Conservation (phyloP, 164 flowering plant genomes). For the Annona squamosa region DNA sequence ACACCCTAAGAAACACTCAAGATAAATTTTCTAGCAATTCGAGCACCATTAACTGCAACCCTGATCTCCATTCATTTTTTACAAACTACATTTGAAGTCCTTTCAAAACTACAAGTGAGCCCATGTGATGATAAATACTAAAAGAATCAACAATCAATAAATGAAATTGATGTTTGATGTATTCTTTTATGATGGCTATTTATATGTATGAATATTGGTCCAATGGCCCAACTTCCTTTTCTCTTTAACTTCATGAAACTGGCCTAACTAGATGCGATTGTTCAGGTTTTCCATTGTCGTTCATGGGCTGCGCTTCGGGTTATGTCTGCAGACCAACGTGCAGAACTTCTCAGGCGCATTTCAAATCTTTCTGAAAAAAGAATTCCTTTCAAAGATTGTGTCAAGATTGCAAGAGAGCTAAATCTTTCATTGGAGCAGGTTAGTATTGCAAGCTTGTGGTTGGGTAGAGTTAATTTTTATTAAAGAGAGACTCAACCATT, state of each 20-base stretch:
- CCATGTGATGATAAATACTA: no score
- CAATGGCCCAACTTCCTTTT: not conserved
- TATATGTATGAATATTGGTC: no score
- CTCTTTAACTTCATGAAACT: not conserved
- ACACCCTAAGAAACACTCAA: no score
- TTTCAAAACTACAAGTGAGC: no score
- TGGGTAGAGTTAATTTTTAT: not conserved
- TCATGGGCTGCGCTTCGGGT: conserved; percentile 79
- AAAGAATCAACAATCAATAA: no score
- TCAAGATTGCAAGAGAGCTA: conserved; percentile 70
- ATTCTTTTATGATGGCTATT: no score
- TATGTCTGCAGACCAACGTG: conserved; percentile 85
- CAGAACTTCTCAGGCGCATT: conserved; percentile 57
- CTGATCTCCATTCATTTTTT: no score
- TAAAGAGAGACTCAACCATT: no score
- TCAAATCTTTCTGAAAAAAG: conserved; percentile 35
- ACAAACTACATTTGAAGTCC: no score
- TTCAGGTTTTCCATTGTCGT: conserved; percentile 51
- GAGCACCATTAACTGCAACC: no score
- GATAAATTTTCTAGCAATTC: no score
- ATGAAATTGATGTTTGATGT: no score
- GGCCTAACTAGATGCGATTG: not conserved
- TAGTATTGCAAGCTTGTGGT: not conserved
- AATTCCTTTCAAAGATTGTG: conserved; percentile 57
- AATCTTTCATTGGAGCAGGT: conserved; percentile 84